Base-by-base conservation (phyloP, 345 rosid species). In the Xanthoceras sorbifolium region DNA sequence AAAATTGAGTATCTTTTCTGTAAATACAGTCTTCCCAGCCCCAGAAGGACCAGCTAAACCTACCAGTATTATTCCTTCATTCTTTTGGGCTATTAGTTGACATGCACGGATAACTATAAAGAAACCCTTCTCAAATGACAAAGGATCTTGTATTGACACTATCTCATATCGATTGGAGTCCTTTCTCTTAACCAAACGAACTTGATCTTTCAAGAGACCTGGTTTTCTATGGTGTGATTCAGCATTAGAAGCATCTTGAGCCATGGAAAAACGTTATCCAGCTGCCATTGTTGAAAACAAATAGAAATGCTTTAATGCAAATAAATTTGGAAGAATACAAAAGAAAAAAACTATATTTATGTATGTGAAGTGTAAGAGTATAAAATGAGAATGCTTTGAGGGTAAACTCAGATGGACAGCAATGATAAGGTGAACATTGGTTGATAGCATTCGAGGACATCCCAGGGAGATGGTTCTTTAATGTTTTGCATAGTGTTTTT, bases 1-100 rank as follows among this genome's bases (percentile, higher is more conserved):
- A 67, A 94, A 96, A 78, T 85, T 90, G 74, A 88, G 88, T 48
- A 94, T 90, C 95, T 92, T 96, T 78, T 96, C 98, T 1, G 99
- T 90, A 54, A 96, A 91, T 22, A 96, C 86, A 12, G 97, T 90
- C 91, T 96, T 96, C 77, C 99, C 99, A n/a, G 99, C 97, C 73
- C 99, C 99, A 77, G 99, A 96, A 77, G 99, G 99, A 59, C 99
- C 99, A 31, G 99, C 98, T 55, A 96, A 81, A 9, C 98, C 99
- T 67, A 94, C 87, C 88, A 94, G 72, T 78, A 90, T 84, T 4
- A 96, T 89, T 80, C 98, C 97, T 52, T 96, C 93, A 76, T 91
- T 94, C 83, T 86, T 91, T 82, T 96, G 97, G 40, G 93, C 92
- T 26, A 94, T 84, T 88, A 94, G 76, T 67, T 96, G 99, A 85